phyloP scores from a whole-genome alignment of 805 yeast species.

The Saccharomycopsis sp. region DNA sequence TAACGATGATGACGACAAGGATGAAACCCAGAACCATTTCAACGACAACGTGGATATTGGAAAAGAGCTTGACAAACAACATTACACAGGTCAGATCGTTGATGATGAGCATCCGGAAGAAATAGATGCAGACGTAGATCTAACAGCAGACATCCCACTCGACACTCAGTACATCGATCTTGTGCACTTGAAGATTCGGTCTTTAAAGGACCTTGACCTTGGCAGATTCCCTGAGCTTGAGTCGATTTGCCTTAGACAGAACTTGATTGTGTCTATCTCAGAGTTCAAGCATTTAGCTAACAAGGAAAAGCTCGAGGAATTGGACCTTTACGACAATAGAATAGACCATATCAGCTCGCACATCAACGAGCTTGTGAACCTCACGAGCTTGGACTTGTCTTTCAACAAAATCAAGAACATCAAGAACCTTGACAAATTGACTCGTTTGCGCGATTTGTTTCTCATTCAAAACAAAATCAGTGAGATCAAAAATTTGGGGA shows the following conservation, averaged over 20 bases:
- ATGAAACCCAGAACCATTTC: background rate
- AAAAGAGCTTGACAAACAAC: conserved; percentile 4
- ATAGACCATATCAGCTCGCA: conserved; percentile 78
- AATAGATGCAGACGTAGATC: conserved; percentile 63
- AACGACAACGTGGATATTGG: conserved; percentile 2
- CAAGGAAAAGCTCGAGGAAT: conserved; percentile 53
- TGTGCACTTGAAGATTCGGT: conserved; percentile 60
- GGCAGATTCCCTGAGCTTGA: conserved; percentile 51
- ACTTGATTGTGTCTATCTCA: conserved; percentile 65
- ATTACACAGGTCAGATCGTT: conserved; percentile 23
- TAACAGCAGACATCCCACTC: conserved; percentile 49
- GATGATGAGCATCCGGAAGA: conserved; percentile 38
- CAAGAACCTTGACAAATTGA: conserved; percentile 48
- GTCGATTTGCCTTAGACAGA: conserved; percentile 71
- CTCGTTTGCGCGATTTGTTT: conserved; percentile 68
- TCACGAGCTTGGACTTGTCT: conserved; percentile 68
- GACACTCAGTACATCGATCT: conserved; percentile 58
- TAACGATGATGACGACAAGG: conserved; percentile 5
- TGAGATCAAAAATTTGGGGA: conserved; percentile 60
- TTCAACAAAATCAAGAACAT: conserved; percentile 62
- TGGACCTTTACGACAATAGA: conserved; percentile 89
- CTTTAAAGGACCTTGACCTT: conserved; percentile 55
- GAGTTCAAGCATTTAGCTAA: conserved; percentile 55
- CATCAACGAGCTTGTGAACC: conserved; percentile 48
- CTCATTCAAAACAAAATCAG: conserved; percentile 84